These are phyloP conservation scores for Penicillium goetzii DNA, from an alignment of 495 filamentous ascomycete species.

Conservation along the genomic window DNA sequence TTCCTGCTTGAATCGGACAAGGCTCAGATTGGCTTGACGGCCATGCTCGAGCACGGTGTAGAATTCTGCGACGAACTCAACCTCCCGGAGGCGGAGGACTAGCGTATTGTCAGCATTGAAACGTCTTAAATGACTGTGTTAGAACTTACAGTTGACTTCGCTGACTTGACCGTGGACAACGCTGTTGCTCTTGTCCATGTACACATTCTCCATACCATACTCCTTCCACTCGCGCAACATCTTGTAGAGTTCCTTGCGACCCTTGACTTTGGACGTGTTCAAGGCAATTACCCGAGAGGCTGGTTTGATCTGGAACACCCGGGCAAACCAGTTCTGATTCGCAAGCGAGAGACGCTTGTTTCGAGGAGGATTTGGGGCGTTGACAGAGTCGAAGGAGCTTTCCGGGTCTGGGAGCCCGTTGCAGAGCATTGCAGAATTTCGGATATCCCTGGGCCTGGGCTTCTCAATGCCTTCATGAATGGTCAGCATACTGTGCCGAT, in stretches of 20 bases:
- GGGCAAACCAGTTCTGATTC: slow-evolving; percentile 78
- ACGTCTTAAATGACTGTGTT: not conserved
- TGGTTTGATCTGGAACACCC: slow-evolving; percentile 88
- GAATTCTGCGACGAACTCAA: slow-evolving; percentile 80
- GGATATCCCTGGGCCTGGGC: slow-evolving; percentile 15
- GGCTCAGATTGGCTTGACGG: slow-evolving; percentile 65
- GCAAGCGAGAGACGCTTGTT: slow-evolving; percentile 26
- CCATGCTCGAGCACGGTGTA: slow-evolving; percentile 84
- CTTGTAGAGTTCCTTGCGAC: slow-evolving; percentile 71
- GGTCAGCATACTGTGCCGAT: slow-evolving; percentile 1
- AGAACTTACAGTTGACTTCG: slow-evolving; percentile 71
- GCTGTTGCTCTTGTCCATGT: slow-evolving; percentile 71
- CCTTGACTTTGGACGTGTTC: slow-evolving; percentile 64
- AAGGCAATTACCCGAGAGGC: slow-evolving; percentile 74
- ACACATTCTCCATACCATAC: slow-evolving; percentile 76
- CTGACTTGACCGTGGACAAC: slow-evolving; percentile 77
- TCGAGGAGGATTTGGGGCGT: slow-evolving; percentile 15
- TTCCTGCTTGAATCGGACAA: slow-evolving; percentile 85
- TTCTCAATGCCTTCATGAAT: slow-evolving; percentile 8
- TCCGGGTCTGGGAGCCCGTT: slow-evolving; percentile 23
- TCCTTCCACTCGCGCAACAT: slow-evolving; percentile 78
- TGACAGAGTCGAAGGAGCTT: slow-evolving; percentile 24
- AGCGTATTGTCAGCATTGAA: slow-evolving; percentile 9
- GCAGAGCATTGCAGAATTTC: slow-evolving; percentile 18
- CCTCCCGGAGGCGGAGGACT: slow-evolving; percentile 77